These are phyloP conservation scores for Larix kaempferi DNA, from an alignment of 75 land plant genomes.

Conservation along the genomic window DNA sequence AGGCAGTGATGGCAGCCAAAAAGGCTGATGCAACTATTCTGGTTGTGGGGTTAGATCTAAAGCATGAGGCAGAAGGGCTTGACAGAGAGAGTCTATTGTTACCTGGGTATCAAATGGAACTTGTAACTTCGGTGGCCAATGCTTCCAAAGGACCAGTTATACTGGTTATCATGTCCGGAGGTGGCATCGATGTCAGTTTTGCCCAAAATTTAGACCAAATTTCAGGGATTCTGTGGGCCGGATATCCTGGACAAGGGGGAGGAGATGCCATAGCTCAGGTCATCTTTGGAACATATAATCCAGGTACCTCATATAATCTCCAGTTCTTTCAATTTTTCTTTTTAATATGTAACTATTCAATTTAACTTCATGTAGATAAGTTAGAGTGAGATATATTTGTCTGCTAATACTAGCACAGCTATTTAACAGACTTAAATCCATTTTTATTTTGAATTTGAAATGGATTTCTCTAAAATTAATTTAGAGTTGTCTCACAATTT, in stretches of 20 bases:
- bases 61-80: conserved; percentile 29
- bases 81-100: conserved; percentile 30
- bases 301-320: conserved; percentile 18
- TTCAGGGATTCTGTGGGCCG: conserved; percentile 47
- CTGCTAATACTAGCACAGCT: too few species aligned
- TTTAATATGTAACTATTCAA: background rate
- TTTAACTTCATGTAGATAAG: background rate
- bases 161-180: conserved; percentile 37
- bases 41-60: conserved; percentile 32
- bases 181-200: conserved; percentile 51
- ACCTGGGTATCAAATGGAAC: conserved; percentile 44
- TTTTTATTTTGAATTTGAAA: too few species aligned
- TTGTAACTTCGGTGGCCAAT: conserved; percentile 26
- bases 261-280: conserved; percentile 56
- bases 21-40: conserved; percentile 34
- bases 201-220: conserved; percentile 25
- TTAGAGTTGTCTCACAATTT: too few species aligned
- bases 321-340: background rate
- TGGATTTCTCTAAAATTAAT: too few species aligned
- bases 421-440: too few species aligned
- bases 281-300: conserved; percentile 55
- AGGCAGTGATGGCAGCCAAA: conserved; percentile 30
- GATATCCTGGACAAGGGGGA: conserved; percentile 68
- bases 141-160: conserved; percentile 29
- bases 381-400: too few species aligned